These are phyloP conservation scores for Cyamopsis tetragonoloba DNA, from an alignment of 306 rosid genomes.

Conservation along the genomic window DNA sequence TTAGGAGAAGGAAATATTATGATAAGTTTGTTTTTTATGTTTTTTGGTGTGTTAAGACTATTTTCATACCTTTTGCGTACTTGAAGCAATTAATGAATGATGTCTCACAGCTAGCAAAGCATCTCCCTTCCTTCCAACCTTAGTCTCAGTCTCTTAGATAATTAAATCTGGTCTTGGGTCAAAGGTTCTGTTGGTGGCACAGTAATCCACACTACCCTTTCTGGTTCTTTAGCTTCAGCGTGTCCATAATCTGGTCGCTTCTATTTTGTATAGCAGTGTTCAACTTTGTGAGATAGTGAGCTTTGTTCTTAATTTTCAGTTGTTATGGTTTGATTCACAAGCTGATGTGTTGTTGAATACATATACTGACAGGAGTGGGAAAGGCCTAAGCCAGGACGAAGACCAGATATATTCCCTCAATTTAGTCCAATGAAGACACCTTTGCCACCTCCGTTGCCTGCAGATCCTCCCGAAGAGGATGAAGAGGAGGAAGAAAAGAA, in stretches of 20 bases:
- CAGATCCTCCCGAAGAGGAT: slow-evolving; percentile 48
- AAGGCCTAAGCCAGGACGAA: slow-evolving; percentile 46
- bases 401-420: slow-evolving; percentile 51
- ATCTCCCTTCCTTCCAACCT: not conserved
- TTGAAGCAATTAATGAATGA: not conserved
- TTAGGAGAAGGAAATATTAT: not conserved
- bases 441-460: slow-evolving; percentile 47
- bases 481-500: slow-evolving; percentile 39
- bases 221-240: not conserved
- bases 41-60: not conserved
- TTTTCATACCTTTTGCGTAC: slow-evolving; percentile 1
- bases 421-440: slow-evolving; percentile 60
- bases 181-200: not conserved
- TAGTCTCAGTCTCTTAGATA: not conserved
- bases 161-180: not conserved
- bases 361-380: slow-evolving; percentile 40
- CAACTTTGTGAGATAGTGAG: not conserved
- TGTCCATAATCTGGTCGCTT: not conserved
- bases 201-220: not conserved
- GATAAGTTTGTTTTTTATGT: not conserved
- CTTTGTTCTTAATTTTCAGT: not conserved
- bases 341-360: slow-evolving; percentile 8
- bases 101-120: not conserved
- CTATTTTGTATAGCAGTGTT: not conserved
- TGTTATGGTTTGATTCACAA: not conserved